These are phyloP conservation scores for Clarireedia sp. DNA, from an alignment of 2,329 filamentous ascomycete genomes.

Conservation along the genomic window DNA sequence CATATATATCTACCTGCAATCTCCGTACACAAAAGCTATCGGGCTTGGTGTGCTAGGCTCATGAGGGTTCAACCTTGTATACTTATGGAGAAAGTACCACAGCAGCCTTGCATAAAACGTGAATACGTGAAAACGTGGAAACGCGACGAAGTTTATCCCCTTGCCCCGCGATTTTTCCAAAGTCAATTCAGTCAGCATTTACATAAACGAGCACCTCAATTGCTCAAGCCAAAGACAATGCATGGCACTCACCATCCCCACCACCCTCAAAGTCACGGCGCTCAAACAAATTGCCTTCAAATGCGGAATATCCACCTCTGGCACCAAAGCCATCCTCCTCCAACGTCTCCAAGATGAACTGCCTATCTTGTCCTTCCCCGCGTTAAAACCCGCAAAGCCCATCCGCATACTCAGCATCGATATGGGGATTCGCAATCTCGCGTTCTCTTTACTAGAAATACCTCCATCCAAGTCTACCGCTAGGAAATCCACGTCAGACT, in stretches of 20 bases:
- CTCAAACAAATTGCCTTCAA: slow-evolving; percentile 52
- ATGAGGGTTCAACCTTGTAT: background rate
- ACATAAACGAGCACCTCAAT: background rate
- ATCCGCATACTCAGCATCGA: slow-evolving; percentile 65
- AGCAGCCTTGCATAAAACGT: background rate
- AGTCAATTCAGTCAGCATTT: background rate
- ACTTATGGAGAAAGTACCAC: too few relatives aligned
- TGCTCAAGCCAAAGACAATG: slow-evolving; percentile 13
- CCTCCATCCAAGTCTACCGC: slow-evolving; percentile 7
- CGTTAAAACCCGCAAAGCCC: slow-evolving; percentile 15
- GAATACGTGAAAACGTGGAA: background rate
- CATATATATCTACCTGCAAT: too few relatives aligned
- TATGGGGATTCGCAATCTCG: slow-evolving; percentile 76
- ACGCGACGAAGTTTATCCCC: background rate
- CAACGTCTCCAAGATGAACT: slow-evolving; percentile 40
- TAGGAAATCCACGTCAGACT: background rate
- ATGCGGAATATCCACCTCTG: slow-evolving; percentile 51
- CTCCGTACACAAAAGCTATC: too few relatives aligned
- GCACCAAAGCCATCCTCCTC: slow-evolving; percentile 49
- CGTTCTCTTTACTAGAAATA: slow-evolving; percentile 54
- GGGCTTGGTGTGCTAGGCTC: background rate
- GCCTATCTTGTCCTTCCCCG: background rate
- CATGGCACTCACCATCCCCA: slow-evolving; percentile 26
- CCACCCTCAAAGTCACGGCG: slow-evolving; percentile 40
- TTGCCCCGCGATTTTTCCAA: background rate